These are phyloP conservation scores for Spathaspora hagerdaliae DNA, from an alignment of 805 yeast species.

Conservation along the genomic window DNA sequence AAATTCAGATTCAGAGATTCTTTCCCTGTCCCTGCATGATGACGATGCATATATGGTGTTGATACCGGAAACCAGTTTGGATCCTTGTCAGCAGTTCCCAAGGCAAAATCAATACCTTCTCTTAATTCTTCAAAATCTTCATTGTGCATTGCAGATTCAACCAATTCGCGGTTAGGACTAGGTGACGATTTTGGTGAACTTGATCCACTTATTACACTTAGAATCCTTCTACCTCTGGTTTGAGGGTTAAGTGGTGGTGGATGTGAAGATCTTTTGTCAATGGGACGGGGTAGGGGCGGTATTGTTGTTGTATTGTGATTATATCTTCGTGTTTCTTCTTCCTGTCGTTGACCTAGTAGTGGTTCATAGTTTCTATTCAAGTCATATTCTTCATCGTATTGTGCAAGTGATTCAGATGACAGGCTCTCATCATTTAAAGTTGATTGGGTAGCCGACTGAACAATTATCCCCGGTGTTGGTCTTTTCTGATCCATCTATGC, in stretches of 20 bases:
- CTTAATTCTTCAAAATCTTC: constrained; percentile 28
- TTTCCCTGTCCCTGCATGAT: background rate
- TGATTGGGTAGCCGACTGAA: constrained; percentile 1
- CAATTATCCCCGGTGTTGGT: constrained; percentile 1
- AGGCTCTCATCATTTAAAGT: background rate
- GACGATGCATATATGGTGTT: background rate
- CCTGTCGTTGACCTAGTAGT: background rate
- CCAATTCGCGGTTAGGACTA: background rate
- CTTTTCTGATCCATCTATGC: background rate
- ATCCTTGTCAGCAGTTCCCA: constrained; percentile 21
- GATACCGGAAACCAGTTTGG: constrained; percentile 29
- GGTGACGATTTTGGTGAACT: background rate
- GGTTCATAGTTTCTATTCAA: constrained; percentile 11
- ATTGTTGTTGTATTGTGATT: background rate
- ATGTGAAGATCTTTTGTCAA: constrained; percentile 1
- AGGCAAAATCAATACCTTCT: constrained; percentile 31
- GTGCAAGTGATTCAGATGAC: background rate
- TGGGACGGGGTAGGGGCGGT: constrained; percentile 1
- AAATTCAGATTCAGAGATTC: background rate
- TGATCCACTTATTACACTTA: background rate
- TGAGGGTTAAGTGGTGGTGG: background rate
- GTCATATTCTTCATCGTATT: constrained; percentile 9
- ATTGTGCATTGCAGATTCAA: constrained; percentile 5
- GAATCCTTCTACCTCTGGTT: background rate
- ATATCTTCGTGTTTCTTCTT: too few relatives aligned